phyloP scores from a whole-genome alignment of 2,329 filamentous ascomycete species.

The Ascochyta viciae-villosae region DNA sequence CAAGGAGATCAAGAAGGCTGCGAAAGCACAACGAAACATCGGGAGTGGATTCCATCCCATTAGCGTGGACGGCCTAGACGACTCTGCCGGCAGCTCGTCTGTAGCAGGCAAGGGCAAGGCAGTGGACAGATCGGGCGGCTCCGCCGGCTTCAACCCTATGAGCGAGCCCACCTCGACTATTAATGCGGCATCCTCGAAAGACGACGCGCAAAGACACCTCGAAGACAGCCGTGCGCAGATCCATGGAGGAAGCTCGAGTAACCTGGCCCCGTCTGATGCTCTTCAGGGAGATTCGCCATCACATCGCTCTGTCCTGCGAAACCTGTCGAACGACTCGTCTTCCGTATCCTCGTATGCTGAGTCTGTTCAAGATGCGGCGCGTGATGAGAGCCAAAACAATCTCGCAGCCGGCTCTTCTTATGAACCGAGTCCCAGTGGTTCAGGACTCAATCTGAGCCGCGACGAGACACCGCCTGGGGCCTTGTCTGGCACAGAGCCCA shows the following conservation, averaged over 20 bases:
- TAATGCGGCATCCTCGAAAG: conserved; percentile 44
- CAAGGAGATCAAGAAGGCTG: conserved; percentile 69
- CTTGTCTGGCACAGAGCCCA: conserved; percentile 69
- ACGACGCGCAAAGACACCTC: conserved; percentile 55
- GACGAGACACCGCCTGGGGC: conserved; percentile 44
- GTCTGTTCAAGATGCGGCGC: conserved; percentile 57
- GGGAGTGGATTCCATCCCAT: conserved; percentile 56
- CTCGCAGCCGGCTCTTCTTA: conserved; percentile 53
- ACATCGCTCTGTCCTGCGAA: conserved; percentile 74
- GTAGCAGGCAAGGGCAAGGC: conserved; percentile 57
- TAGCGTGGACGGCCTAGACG: conserved; percentile 60
- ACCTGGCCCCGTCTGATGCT: conserved; percentile 53
- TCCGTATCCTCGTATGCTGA: conserved; percentile 79
- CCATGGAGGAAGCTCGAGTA: conserved; percentile 46
- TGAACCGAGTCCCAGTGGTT: conserved; percentile 61
- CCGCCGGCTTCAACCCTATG: conserved; percentile 51
- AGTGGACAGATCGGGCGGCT: conserved; percentile 50
- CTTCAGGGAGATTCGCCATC: conserved; percentile 45
- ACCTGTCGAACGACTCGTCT: conserved; percentile 88
- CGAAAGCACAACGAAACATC: conserved; percentile 70
- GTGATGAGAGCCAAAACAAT: conserved; percentile 34
- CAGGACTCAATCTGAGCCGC: conserved; percentile 55
- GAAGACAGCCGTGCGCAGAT: conserved; percentile 55
- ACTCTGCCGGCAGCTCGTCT: conserved; percentile 36
- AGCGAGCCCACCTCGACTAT: conserved; percentile 53